Base-by-base conservation (phyloP, 495 filamentous ascomycete genomes). In the Stereocaulon alpinum region DNA sequence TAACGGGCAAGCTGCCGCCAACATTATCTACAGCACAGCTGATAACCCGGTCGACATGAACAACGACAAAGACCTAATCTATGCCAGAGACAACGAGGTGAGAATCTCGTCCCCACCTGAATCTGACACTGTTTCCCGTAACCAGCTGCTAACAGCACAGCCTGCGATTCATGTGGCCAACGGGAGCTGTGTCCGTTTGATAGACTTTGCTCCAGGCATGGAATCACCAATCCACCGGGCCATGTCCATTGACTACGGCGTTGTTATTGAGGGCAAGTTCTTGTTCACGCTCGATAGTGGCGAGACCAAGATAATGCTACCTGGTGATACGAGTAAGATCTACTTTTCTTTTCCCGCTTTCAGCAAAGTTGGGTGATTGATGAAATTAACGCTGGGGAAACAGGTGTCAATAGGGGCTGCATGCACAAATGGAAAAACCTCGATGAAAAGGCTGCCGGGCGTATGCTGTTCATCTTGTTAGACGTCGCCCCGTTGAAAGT, bases 201-300 rank as follows among this genome's bases (percentile, higher is more conserved):
- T 86, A 17, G 84, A 87, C 62, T 81, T 86, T 40, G 71, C 18
- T n/a, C 63, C 72, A 0, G 55, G 55, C 9, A 11, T 57, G 30
- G 55, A 57, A 34, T 48, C 42, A 12, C 40, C 20, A 18, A 32
- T 41, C 77, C 87, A 90, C 59, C 76, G 86, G 1, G 88, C 87
- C 4, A 76, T 82, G 65, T 83, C 78, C 27, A 69, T 91, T 6
- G 87, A 90, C 63, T 89, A 85, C 55, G 86, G 86, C 10, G 78
- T 89, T 59, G 80, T 91, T 24, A 60, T 91, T 20, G 86, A 90
- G 66, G 87, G 86, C 0, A 66, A 78, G 63, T 68, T 85, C n/a
- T 80, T 79, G 64, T 73, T 82, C 68, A 69, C 77, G 6, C 68
- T 88, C 10, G 85, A 87, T 62, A 61, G 68, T 64, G 78, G 85